These are phyloP conservation scores for Fusarium brachygibbosum DNA, from an alignment of 2,329 filamentous ascomycete species.

Conservation along the genomic window DNA sequence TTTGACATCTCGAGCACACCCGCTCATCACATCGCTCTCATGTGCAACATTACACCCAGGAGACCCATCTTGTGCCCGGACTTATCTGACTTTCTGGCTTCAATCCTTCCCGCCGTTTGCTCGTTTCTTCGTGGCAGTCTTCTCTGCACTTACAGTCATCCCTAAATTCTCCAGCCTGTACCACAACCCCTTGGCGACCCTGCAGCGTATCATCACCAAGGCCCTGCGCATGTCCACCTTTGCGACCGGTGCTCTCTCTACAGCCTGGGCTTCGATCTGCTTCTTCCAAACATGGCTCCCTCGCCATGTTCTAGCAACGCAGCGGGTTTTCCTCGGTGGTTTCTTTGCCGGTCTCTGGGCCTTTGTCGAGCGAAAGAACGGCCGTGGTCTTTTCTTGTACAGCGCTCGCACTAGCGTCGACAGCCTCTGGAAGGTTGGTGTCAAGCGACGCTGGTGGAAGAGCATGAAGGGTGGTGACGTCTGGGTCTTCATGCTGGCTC, in stretches of 20 bases:
- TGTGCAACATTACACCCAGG: constrained; percentile 91
- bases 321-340: constrained; percentile 91
- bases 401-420: constrained; percentile 83
- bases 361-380: constrained; percentile 76
- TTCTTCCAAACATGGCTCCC: constrained; percentile 87
- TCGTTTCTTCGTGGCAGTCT: constrained; percentile 82
- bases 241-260: constrained; percentile 82
- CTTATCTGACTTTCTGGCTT: constrained; percentile 89
- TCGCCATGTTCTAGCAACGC: constrained; percentile 78
- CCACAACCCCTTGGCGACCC: constrained; percentile 74
- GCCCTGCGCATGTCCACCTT: constrained; percentile 83
- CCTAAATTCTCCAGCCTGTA: constrained; percentile 77
- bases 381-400: constrained; percentile 81
- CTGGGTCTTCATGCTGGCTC: constrained; percentile 81
- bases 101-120: constrained; percentile 83
- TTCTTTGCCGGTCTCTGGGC: constrained; percentile 89
- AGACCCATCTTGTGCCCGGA: constrained; percentile 89
- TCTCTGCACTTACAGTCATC: constrained; percentile 75
- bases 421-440: constrained; percentile 91
- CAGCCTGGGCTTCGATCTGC: constrained; percentile 90
- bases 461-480: constrained; percentile 87
- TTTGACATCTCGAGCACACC: constrained; percentile 86
- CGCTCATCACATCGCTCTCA: constrained; percentile 84
- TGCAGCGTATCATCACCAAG: constrained; percentile 75
- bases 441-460: constrained; percentile 89